Percentiles rank a stretch among this genome's conserved stretches.
Conservation (phyloP, 2,329 filamentous ascomycete genomes). For the Neurospora sp. region DNA sequence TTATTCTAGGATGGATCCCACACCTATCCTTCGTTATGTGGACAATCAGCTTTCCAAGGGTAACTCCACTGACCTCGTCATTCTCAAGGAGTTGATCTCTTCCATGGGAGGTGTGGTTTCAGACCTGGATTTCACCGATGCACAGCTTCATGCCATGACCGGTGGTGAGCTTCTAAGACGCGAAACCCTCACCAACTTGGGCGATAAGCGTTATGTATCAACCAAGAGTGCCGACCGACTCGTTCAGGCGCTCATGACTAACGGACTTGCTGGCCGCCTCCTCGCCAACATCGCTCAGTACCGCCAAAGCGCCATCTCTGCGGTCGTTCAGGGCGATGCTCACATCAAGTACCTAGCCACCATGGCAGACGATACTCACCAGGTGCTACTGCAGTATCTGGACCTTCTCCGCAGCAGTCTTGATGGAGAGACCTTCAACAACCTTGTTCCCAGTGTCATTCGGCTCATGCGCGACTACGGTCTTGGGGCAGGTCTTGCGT, state of each 20-base stretch:
- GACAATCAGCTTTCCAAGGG: conserved; percentile 71
- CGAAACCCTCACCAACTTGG: conserved; percentile 69
- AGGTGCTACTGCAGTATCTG: conserved; percentile 77
- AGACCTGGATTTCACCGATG: conserved; percentile 78
- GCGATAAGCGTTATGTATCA: conserved; percentile 73
- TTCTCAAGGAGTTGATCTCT: conserved; percentile 80
- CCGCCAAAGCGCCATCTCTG: conserved; percentile 75
- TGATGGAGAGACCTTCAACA: conserved; percentile 65
- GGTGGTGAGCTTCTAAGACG: conserved; percentile 72
- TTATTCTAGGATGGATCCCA: conserved; percentile 74
- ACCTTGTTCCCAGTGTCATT: conserved; percentile 64
- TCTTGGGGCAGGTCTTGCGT: conserved; percentile 71
- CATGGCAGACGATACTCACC: conserved; percentile 82
- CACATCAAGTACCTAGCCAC: conserved; percentile 86
- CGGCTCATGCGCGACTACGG: conserved; percentile 69
- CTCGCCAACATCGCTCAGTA: conserved; percentile 89
- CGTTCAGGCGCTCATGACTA: conserved; percentile 68
- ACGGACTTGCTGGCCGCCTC: conserved; percentile 68
- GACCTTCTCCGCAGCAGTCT: conserved; percentile 80
- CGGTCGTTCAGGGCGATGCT: conserved; percentile 57
- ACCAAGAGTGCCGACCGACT: conserved; percentile 68
- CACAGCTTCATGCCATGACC: conserved; percentile 79
- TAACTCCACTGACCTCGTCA: conserved; percentile 83
- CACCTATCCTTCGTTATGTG: conserved; percentile 82
- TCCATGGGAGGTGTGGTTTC: conserved; percentile 92